phyloP scores from a whole-genome alignment of 495 filamentous ascomycete genomes.

The Neurospora tetrasperma region DNA sequence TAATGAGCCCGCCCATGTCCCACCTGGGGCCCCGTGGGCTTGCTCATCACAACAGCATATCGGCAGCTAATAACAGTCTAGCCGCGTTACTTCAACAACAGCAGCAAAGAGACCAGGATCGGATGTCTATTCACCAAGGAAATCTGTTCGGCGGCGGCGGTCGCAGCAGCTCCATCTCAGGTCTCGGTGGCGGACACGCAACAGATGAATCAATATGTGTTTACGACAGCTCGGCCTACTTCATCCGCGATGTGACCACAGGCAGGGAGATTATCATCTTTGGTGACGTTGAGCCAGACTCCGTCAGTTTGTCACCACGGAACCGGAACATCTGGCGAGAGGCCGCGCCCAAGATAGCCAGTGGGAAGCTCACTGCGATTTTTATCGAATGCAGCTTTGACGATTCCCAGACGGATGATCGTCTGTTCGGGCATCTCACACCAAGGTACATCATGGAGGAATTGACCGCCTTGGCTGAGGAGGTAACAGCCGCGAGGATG shows the following conservation, averaged over 20 bases:
- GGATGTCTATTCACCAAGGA: not conserved
- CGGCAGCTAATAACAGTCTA: conserved; percentile 8
- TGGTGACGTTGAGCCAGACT: conserved; percentile 91
- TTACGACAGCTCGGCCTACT: conserved; percentile 81
- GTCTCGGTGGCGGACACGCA: conserved; percentile 6
- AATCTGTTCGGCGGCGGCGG: conserved; percentile 2
- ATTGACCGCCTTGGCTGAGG: conserved; percentile 55
- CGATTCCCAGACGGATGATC: conserved; percentile 59
- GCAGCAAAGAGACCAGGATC: conserved; percentile 8
- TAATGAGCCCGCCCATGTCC: not conserved
- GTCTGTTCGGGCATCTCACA: conserved; percentile 79
- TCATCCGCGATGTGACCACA: conserved; percentile 63
- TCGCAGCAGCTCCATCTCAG: conserved; percentile 16
- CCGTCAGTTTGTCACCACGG: conserved; percentile 67
- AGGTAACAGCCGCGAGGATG: conserved; percentile 42
- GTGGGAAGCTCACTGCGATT: conserved; percentile 59
- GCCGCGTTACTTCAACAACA: conserved; percentile 14
- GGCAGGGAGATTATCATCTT: conserved; percentile 79
- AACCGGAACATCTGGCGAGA: conserved; percentile 72
- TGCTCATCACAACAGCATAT: conserved; percentile 11
- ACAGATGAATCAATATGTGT: conserved; percentile 43
- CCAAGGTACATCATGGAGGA: conserved; percentile 74
- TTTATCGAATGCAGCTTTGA: conserved; percentile 95
- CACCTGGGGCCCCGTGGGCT: conserved; percentile 7
- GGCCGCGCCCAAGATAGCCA: conserved; percentile 70